Percentiles rank a stretch among this genome's conserved stretches.
These are phyloP conservation scores for Salvia miltiorrhiza DNA, from an alignment of 257 asterid genomes.

Conservation along the genomic window DNA sequence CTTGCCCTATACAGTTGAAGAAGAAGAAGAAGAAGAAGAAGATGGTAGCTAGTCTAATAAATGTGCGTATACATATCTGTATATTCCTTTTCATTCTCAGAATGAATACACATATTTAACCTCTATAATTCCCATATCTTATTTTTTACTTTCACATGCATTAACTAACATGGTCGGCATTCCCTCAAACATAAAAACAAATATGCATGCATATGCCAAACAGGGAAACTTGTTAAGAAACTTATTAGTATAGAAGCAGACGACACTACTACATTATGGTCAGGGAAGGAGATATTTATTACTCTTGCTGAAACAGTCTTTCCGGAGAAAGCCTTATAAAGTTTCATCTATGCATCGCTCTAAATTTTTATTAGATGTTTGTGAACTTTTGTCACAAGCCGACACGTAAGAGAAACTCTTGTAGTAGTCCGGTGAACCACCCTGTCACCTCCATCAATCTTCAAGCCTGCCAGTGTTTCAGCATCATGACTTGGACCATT, in stretches of 20 bases:
- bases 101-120: slow-evolving; percentile 1
- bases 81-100: not conserved
- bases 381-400: slow-evolving; percentile 66
- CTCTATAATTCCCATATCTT: not conserved
- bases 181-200: not conserved
- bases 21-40: not conserved
- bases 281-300: not conserved
- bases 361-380: slow-evolving; percentile 58
- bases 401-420: slow-evolving; percentile 88
- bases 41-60: not conserved
- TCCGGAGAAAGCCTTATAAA: not conserved
- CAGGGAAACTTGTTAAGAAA: not conserved
- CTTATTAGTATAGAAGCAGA: slow-evolving; percentile 8
- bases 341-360: not conserved
- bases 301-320: not conserved
- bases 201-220: not conserved
- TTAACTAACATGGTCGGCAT: not conserved
- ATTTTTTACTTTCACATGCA: not conserved
- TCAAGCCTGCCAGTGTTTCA: slow-evolving; percentile 20
- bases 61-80: not conserved
- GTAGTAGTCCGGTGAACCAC: slow-evolving; percentile 56
- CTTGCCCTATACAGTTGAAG: slow-evolving; percentile 31
- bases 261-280: not conserved
- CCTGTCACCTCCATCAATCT: slow-evolving; percentile 25
- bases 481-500: slow-evolving; percentile 17